Conservation (phyloP, 202 grass and related monocot species). For the Zizania palustris region DNA sequence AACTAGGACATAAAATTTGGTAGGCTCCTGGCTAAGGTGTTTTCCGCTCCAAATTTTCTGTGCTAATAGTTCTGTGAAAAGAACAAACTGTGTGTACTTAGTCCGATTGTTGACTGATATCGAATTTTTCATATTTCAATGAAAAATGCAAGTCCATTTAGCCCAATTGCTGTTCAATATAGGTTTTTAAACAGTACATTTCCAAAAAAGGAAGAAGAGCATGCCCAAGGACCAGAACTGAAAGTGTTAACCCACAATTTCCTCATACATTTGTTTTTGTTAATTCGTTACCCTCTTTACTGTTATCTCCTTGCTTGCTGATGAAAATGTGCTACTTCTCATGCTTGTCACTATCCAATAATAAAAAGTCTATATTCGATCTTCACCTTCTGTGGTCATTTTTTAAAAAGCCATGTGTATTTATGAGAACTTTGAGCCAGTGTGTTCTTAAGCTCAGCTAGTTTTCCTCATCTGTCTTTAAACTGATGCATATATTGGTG, state of each 20-base stretch:
- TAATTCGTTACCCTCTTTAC: no score
- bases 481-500: background rate
- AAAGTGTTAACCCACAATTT: no score
- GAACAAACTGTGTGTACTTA: background rate
- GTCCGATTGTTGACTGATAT: background rate
- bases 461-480: background rate
- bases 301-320: no score
- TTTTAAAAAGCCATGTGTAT: background rate
- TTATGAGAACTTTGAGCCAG: no score
- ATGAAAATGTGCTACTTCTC: no score
- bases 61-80: background rate
- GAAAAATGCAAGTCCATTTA: background rate
- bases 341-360: no score
- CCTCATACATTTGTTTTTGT: no score
- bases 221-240: no score
- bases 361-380: no score
- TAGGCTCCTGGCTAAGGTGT: background rate
- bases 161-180: no score
- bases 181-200: no score
- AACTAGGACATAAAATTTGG: background rate
- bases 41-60: background rate
- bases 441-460: background rate
- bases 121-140: background rate
- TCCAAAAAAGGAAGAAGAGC: no score
- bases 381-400: background rate